Percentiles rank a stretch among this genome's conserved stretches.
Conservation (phyloP, 768 basidiomycete species). For the Mycena chlorophos region DNA sequence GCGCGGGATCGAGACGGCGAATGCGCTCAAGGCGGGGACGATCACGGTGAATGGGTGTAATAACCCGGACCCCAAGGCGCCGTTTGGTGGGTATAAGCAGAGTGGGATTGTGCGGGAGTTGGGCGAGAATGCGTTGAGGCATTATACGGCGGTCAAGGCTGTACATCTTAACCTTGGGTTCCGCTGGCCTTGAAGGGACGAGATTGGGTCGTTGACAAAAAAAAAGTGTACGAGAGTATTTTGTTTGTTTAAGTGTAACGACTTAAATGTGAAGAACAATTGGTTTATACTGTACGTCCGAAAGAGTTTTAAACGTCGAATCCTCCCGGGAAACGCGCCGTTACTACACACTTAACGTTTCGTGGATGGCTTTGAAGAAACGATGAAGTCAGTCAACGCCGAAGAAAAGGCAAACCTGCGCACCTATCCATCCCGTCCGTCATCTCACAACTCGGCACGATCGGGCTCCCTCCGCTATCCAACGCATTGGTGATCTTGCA, state of each 20-base stretch:
- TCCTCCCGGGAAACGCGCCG: too few species aligned
- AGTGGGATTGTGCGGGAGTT: conserved; percentile 61
- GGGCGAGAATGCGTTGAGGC: conserved; percentile 53
- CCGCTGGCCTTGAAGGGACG: not conserved
- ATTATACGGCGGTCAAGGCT: conserved; percentile 17
- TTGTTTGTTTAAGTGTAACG: too few species aligned
- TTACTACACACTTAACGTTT: too few species aligned
- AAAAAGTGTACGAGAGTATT: too few species aligned
- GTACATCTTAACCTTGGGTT: conserved; percentile 6
- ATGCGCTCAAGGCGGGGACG: conserved; percentile 66
- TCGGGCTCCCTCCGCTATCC: conserved; percentile 34
- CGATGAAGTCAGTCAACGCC: too few species aligned
- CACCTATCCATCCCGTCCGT: conserved; percentile 49
- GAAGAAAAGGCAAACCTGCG: too few species aligned
- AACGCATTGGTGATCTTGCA: conserved; percentile 42
- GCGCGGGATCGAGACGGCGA: conserved; percentile 46
- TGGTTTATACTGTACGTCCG: too few species aligned
- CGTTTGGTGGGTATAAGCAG: conserved; percentile 67
- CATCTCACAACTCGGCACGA: conserved; percentile 43
- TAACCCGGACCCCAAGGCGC: conserved; percentile 46
- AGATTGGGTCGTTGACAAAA: too few species aligned
- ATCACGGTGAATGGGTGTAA: conserved; percentile 50
- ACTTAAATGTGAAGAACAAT: too few species aligned
- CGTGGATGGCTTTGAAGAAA: too few species aligned
- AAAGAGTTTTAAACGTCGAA: too few species aligned